Evolutionary conservation across 2,329 filamentous ascomycete genomes (phyloP).

Genomic region (Colletotrichum sp.): DNA sequence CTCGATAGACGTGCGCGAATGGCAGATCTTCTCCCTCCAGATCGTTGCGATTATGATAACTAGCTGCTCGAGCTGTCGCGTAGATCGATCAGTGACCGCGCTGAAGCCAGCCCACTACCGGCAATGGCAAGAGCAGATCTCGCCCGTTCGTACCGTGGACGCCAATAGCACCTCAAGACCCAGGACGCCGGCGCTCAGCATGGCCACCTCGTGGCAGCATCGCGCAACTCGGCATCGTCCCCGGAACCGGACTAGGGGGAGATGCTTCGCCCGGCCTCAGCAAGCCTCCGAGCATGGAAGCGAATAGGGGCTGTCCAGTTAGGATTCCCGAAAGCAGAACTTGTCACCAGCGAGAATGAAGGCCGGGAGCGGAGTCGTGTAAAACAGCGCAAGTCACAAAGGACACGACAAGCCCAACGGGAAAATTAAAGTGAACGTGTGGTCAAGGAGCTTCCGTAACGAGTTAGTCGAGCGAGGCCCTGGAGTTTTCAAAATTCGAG

Average conservation of each 20-base stretch:
- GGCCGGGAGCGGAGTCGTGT: constrained; percentile 2
- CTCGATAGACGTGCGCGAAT: neutral
- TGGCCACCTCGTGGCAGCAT: constrained; percentile 18
- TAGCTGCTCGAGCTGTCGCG: neutral
- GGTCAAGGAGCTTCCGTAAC: neutral
- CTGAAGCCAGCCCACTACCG: neutral
- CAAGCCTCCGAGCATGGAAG: neutral
- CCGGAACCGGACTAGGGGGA: constrained; percentile 3
- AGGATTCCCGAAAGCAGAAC: neutral
- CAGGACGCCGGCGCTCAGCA: constrained; percentile 4
- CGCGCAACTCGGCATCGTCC: neutral
- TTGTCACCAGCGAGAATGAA: neutral
- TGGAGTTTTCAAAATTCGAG: neutral
- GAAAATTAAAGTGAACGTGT: neutral
- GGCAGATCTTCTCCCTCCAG: neutral
- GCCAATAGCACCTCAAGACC: neutral
- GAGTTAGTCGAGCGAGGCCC: neutral
- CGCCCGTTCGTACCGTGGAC: neutral
- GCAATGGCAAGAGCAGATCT: neutral
- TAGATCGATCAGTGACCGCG: neutral
- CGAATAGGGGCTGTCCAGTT: neutral
- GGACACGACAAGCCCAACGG: neutral
- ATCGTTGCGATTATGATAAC: neutral
- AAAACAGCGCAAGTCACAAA: neutral
- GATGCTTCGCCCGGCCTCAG: neutral